Evolutionary conservation across 2,329 filamentous ascomycete species (phyloP).

Genomic region (Pseudogymnoascus sp.): DNA sequence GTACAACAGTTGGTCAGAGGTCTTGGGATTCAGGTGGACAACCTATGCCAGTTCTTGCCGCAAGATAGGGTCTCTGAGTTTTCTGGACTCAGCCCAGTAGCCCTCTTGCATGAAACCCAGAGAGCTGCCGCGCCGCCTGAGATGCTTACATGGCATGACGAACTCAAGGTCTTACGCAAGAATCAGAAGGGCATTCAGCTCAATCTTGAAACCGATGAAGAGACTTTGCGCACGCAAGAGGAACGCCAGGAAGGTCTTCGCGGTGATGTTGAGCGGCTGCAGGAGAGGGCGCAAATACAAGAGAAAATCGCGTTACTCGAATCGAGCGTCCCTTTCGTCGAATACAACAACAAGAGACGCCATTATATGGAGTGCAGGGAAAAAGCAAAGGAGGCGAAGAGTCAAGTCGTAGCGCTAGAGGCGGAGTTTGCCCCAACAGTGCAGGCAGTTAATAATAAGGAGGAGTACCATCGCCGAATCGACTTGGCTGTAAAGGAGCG

Average conservation of each 20-base stretch:
- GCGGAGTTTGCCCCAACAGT: conserved; percentile 59
- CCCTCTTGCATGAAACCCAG: conserved; percentile 77
- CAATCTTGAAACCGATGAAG: conserved; percentile 50
- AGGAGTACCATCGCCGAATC: conserved; percentile 56
- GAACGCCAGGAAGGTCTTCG: conserved; percentile 65
- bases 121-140: conserved; percentile 77
- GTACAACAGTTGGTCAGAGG: conserved; percentile 60
- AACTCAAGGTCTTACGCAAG: conserved; percentile 63
- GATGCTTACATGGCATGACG: conserved; percentile 70
- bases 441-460: conserved; percentile 60
- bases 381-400: conserved; percentile 45
- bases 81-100: conserved; percentile 71
- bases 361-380: conserved; percentile 46
- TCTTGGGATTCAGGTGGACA: conserved; percentile 91
- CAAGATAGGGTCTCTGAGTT: conserved; percentile 96
- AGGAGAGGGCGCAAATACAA: conserved; percentile 64
- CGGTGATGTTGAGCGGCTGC: conserved; percentile 74
- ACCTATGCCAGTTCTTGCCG: conserved; percentile 92
- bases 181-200: conserved; percentile 59
- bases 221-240: conserved; percentile 60
- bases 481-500: conserved; percentile 48
- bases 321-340: conserved; percentile 56
- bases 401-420: conserved; percentile 53
- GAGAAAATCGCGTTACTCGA: conserved; percentile 58
- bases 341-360: conserved; percentile 50